These are phyloP conservation scores for Acacia acuminata DNA, from an alignment of 306 rosid species.

Conservation along the genomic window DNA sequence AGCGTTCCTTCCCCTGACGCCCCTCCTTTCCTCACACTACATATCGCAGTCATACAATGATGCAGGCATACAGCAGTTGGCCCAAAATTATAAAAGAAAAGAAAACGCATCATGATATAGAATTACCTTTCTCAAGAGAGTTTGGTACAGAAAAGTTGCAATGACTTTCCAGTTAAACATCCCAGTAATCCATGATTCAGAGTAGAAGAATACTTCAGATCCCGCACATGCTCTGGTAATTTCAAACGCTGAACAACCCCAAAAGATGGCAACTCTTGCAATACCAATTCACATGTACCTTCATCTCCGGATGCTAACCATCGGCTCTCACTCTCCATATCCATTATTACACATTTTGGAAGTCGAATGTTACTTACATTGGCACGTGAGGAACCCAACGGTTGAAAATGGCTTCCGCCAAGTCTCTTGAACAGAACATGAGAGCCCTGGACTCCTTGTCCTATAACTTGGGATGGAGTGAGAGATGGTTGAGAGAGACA, in stretches of 20 bases:
- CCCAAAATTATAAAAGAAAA: background rate
- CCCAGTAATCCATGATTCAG: slow-evolving; percentile 54
- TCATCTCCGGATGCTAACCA: slow-evolving; percentile 74
- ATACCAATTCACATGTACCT: slow-evolving; percentile 48
- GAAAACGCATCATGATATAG: background rate
- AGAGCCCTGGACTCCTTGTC: slow-evolving; percentile 70
- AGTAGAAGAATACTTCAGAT: slow-evolving; percentile 62
- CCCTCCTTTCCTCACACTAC: background rate
- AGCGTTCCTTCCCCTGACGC: background rate
- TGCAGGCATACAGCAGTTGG: background rate
- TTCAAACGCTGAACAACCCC: slow-evolving; percentile 56
- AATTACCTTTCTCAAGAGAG: slow-evolving; percentile 40
- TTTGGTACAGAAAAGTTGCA: slow-evolving; percentile 60
- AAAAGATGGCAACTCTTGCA: slow-evolving; percentile 83
- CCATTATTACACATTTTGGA: slow-evolving; percentile 64
- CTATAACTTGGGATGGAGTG: slow-evolving; percentile 45
- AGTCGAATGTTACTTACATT: slow-evolving; percentile 62
- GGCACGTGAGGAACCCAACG: slow-evolving; percentile 54
- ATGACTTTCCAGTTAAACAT: slow-evolving; percentile 55
- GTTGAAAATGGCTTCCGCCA: slow-evolving; percentile 38
- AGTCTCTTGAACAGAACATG: slow-evolving; percentile 56
- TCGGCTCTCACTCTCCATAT: slow-evolving; percentile 37
- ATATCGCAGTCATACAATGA: background rate
- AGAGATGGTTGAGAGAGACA: slow-evolving; percentile 49
- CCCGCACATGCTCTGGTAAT: slow-evolving; percentile 54